phyloP scores from a whole-genome alignment of 345 rosid species.

The Salix viminalis region DNA sequence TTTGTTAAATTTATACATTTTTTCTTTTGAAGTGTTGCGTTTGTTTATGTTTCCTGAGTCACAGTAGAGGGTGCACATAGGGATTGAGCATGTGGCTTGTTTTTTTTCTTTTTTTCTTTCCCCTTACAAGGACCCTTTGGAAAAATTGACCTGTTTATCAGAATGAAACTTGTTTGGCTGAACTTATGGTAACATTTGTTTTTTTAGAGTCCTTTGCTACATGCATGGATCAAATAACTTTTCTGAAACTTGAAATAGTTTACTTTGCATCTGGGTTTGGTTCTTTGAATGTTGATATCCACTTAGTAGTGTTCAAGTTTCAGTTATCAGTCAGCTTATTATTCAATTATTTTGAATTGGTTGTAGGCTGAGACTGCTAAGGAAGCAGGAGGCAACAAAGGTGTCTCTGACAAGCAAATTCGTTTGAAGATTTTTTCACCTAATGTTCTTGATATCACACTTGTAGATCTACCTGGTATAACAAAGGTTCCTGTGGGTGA shows the following conservation, averaged over 20 bases:
- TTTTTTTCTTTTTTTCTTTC: no score
- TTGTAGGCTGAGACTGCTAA: slow-evolving; percentile 77
- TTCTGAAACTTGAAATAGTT: not conserved
- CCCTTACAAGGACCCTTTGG: not conserved
- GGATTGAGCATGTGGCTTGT: not conserved
- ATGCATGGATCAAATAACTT: not conserved
- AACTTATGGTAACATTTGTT: not conserved
- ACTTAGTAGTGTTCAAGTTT: not conserved
- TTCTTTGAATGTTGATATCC: not conserved
- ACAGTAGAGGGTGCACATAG: not conserved
- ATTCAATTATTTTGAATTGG: not conserved
- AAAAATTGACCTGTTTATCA: not conserved
- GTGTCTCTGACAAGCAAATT: slow-evolving; percentile 85
- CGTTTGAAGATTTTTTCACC: slow-evolving; percentile 86
- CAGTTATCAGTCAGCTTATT: not conserved
- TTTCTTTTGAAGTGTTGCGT: not conserved
- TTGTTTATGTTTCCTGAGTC: not conserved
- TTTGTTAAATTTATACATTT: not conserved
- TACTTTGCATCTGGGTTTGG: not conserved
- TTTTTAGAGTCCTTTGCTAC: not conserved
- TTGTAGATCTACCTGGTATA: slow-evolving; percentile 95
- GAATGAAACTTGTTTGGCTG: not conserved
- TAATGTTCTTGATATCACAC: slow-evolving; percentile 84
- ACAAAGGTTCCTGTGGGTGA: slow-evolving; percentile 97
- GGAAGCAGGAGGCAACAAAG: slow-evolving; percentile 87